phyloP scores from a whole-genome alignment of 805 yeast genomes.

The Jamesozyma rosinii region DNA sequence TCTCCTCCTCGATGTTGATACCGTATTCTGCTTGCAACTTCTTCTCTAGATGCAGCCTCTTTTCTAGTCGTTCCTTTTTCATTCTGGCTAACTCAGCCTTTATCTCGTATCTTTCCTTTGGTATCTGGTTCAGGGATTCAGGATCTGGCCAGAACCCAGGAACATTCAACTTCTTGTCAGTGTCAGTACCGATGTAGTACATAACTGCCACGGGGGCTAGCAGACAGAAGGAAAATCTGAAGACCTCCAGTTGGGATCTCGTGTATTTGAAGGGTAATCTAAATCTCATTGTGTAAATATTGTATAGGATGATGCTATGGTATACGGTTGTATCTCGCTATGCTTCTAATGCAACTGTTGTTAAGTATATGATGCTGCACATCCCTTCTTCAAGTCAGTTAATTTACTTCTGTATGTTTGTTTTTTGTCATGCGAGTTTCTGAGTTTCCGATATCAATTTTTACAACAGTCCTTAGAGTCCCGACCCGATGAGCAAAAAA shows the following conservation, averaged over 20 bases:
- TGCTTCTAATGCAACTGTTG: background rate
- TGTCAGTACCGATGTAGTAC: constrained; percentile 87
- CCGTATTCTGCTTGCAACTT: constrained; percentile 58
- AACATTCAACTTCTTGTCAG: constrained; percentile 78
- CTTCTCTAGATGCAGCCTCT: constrained; percentile 63
- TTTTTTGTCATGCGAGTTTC: too few species aligned
- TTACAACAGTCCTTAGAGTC: too few species aligned
- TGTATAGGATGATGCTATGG: too few species aligned
- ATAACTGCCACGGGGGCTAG: constrained; percentile 82
- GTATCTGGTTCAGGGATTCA: constrained; percentile 78
- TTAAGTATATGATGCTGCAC: background rate
- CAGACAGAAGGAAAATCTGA: constrained; percentile 70
- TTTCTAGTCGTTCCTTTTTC: constrained; percentile 63
- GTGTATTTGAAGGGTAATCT: constrained; percentile 30
- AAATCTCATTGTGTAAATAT: constrained; percentile 5
- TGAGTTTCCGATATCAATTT: too few species aligned
- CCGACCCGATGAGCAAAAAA: background rate
- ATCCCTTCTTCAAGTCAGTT: background rate
- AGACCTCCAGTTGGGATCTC: constrained; percentile 46
- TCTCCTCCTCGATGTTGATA: constrained; percentile 44
- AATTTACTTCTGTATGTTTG: too few species aligned
- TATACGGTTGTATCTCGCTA: background rate
- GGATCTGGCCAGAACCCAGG: constrained; percentile 98
- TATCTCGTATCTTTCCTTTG: constrained; percentile 86
- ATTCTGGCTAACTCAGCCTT: constrained; percentile 86